phyloP scores from a whole-genome alignment of 345 rosid genomes.

The Capsella bursapastoris region DNA sequence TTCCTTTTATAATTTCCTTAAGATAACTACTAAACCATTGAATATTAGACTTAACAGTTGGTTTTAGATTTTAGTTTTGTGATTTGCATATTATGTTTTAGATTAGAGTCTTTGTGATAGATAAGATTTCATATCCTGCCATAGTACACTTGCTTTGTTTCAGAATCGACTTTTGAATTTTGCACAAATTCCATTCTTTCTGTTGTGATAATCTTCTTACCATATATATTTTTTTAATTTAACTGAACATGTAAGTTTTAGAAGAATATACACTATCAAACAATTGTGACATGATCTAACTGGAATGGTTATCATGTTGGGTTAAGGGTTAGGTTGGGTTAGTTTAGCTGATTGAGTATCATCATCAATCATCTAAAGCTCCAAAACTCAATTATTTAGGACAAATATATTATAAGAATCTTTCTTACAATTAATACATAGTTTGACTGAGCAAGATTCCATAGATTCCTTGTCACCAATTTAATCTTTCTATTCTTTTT shows the following conservation, averaged over 20 bases:
- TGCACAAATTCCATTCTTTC: background rate
- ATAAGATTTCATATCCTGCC: constrained; percentile 15
- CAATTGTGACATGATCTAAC: background rate
- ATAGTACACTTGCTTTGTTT: background rate
- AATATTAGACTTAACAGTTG: constrained; percentile 2
- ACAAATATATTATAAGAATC: constrained; percentile 25
- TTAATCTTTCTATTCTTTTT: background rate
- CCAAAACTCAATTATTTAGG: constrained; percentile 40
- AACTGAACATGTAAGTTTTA: background rate
- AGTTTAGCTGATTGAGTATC: constrained; percentile 28
- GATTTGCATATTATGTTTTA: constrained; percentile 5
- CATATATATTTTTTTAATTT: background rate
- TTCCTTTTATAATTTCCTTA: background rate
- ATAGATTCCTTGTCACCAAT: constrained; percentile 47
- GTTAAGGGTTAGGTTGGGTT: constrained; percentile 29
- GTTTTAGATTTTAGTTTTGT: background rate
- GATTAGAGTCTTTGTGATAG: background rate
- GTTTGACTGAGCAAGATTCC: constrained; percentile 46
- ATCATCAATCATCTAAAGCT: constrained; percentile 26
- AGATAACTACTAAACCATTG: background rate
- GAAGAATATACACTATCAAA: background rate
- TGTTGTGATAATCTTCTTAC: background rate
- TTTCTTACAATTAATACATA: constrained; percentile 26
- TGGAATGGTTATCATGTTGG: constrained; percentile 10
- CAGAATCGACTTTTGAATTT: constrained; percentile 3